phyloP scores from a whole-genome alignment of 306 rosid genomes.

The Medicago arabica region DNA sequence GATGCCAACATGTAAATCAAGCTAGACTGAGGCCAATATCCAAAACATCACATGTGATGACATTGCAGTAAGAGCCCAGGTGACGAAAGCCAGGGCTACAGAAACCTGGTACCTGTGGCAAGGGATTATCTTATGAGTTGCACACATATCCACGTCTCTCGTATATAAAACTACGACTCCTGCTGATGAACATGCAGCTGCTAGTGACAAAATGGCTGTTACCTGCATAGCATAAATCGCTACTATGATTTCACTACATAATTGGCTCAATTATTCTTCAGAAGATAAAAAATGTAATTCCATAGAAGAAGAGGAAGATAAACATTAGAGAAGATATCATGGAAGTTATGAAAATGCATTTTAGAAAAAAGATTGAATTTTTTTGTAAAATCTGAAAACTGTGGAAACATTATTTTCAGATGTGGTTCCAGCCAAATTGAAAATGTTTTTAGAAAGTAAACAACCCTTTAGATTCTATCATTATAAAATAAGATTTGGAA shows the following conservation, averaged over 20 bases:
- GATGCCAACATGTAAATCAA: constrained; percentile 23
- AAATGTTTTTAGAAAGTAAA: no score
- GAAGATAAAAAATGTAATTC: background rate
- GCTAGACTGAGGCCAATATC: constrained; percentile 81
- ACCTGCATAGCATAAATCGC: constrained; percentile 63
- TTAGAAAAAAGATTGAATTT: no score
- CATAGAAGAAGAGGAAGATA: background rate
- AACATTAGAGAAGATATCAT: no score
- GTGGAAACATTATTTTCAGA: no score
- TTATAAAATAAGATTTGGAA: background rate
- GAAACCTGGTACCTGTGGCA: constrained; percentile 71
- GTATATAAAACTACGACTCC: constrained; percentile 70
- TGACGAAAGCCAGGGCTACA: constrained; percentile 77
- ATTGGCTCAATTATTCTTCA: background rate
- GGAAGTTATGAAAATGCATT: no score
- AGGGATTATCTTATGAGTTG: constrained; percentile 38
- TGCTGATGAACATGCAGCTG: constrained; percentile 92
- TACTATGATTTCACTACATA: constrained; percentile 17
- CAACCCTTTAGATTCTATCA: no score
- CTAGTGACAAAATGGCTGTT: constrained; percentile 84
- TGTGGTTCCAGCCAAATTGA: no score
- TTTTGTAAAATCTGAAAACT: no score
- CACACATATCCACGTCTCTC: constrained; percentile 64
- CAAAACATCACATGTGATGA: constrained; percentile 95
- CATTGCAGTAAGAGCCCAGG: constrained; percentile 77